Conservation (phyloP, 441 rosid species). For the Pelargonium cotyledonis region DNA sequence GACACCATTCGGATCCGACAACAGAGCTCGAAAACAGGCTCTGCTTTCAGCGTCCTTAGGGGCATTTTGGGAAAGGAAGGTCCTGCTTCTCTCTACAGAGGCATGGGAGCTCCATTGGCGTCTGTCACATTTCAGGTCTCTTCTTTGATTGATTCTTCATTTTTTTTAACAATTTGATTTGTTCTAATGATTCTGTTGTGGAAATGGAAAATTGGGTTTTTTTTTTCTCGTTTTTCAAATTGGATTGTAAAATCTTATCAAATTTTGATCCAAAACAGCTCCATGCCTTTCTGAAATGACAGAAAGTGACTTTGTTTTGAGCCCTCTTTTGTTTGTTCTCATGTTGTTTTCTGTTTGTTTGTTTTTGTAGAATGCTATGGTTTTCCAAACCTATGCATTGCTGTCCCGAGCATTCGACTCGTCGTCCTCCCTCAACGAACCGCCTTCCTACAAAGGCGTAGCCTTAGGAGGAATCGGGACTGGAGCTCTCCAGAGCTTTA, state of each 20-base stretch:
- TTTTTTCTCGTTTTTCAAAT: not conserved
- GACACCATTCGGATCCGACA: slow-evolving; percentile 81
- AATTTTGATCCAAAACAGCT: slow-evolving; percentile 6
- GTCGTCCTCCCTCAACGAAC: slow-evolving; percentile 39
- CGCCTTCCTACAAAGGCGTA: slow-evolving; percentile 82
- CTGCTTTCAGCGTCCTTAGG: slow-evolving; percentile 62
- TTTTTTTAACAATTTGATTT: not conserved
- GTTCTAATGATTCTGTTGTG: too few species aligned
- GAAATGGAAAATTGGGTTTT: not conserved
- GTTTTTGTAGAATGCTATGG: slow-evolving; percentile 82
- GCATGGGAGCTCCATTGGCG: slow-evolving; percentile 92
- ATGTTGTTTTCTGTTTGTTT: slow-evolving; percentile 1
- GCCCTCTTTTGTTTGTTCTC: not conserved
- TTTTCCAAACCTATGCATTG: slow-evolving; percentile 80
- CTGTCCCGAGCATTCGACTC: slow-evolving; percentile 67
- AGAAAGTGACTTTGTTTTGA: too few species aligned
- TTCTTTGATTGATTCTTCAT: not conserved
- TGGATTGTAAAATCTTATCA: slow-evolving; percentile 11
- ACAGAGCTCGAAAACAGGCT: slow-evolving; percentile 57
- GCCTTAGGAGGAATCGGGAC: slow-evolving; percentile 80
- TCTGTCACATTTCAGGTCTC: slow-evolving; percentile 88
- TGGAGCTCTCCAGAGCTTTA: slow-evolving; percentile 74
- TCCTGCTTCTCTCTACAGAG: slow-evolving; percentile 66
- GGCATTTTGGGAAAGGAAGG: slow-evolving; percentile 53
- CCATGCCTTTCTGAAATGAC: too few species aligned